phyloP scores from a whole-genome alignment of 2,329 filamentous ascomycete genomes.

The Hortaea sp. region DNA sequence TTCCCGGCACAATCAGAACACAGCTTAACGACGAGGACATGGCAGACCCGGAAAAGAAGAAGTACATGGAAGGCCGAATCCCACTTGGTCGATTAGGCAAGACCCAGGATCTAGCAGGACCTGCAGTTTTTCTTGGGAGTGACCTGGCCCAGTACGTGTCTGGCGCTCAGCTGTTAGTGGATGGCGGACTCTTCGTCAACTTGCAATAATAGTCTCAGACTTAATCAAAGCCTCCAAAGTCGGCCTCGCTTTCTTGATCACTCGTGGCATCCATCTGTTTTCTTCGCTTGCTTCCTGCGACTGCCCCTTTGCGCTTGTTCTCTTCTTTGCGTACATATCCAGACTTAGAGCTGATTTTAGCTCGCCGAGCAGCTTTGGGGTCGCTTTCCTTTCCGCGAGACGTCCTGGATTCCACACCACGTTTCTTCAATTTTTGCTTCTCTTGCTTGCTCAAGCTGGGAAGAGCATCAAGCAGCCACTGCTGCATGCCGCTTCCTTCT shows the following conservation, averaged over 20 bases:
- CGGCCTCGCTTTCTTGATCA: conserved; percentile 19
- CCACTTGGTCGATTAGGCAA: conserved; percentile 65
- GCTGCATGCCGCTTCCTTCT: conserved; percentile 52
- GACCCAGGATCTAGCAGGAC: conserved; percentile 67
- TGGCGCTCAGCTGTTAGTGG: conserved; percentile 73
- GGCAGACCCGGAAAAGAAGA: conserved; percentile 58
- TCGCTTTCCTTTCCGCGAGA: conserved; percentile 30
- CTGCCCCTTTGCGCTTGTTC: conserved; percentile 46
- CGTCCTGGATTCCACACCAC: conserved; percentile 65
- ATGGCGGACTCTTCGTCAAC: conserved; percentile 85
- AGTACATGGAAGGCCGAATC: conserved; percentile 72
- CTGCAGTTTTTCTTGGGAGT: conserved; percentile 74
- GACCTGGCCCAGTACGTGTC: conserved; percentile 74
- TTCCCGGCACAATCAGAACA: conserved; percentile 75
- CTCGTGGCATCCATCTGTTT: conserved; percentile 15
- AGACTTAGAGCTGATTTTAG: conserved; percentile 74
- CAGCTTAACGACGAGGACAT: conserved; percentile 79
- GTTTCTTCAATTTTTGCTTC: conserved; percentile 69
- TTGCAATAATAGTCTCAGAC: conserved; percentile 47
- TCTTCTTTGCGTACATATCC: conserved; percentile 62
- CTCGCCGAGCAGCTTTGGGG: conserved; percentile 37
- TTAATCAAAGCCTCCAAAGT: conserved; percentile 35
- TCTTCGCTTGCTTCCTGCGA: conserved; percentile 27
- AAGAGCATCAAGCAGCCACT: conserved; percentile 81
- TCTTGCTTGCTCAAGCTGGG: conserved; percentile 76